Evolutionary conservation across 495 filamentous ascomycete species (phyloP), one percentile per base, ranked within the genome.

Genomic region (Penicillium lagena): DNA sequence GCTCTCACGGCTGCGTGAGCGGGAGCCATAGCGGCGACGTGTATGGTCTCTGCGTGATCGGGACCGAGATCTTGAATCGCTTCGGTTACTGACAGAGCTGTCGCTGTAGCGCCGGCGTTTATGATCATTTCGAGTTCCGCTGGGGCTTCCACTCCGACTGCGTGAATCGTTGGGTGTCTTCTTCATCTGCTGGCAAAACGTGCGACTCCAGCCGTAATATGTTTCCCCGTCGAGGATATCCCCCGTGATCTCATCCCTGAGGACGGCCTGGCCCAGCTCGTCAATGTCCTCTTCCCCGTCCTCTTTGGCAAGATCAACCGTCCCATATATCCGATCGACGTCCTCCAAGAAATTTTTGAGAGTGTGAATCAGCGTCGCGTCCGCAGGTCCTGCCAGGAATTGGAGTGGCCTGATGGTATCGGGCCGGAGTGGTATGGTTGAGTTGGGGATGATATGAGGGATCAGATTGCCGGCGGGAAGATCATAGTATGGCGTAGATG

Each of bases 131-230:
- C 58, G 52, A 37, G 62, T 64, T 40, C 59, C 45, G 47, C 68
- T 73, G 9, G 55, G 58, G 40, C 62, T 66, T 10, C 59, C 51
- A 17, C 52, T 61, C 17, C 55, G 50, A 39, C 63, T 48, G 37
- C 46, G 44, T 29, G 51, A 53, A 29, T 42, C 43, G 27, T 49
- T 57, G 9, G 58, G 67, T 39, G 72, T 70, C 41, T 75, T 76
- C 58, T 82, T 87, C 85, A 91, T 94, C 48, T 83, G 82, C 50
- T 86, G 74, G 64, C 87, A 94, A 51, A 94, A 95, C 7, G 68
- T 63, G 36, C 75, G 78, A 11, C 85, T 89, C 89, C 89, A 95
- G 32, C 87, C 89, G 56, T 93, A 93, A 55, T 95, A 94, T 7
- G 80, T 82, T 29, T 91, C 81, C 7, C 81, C 80, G n/a, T 64